These are phyloP conservation scores for Eurotiales sp. DNA, from an alignment of 2,329 filamentous ascomycete species.

Conservation along the genomic window DNA sequence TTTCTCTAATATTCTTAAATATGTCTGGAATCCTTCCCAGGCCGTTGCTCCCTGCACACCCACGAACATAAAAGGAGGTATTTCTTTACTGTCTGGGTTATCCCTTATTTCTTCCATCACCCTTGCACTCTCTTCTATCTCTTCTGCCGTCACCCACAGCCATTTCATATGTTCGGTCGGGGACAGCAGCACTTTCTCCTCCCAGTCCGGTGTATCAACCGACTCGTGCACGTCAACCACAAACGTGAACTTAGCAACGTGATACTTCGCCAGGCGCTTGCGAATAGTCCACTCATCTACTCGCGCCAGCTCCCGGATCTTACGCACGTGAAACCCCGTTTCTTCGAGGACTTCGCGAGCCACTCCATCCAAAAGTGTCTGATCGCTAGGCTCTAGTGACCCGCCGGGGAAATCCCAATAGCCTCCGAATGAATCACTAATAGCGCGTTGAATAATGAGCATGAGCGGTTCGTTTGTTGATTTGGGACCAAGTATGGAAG, in stretches of 20 bases:
- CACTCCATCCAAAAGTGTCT: constrained; percentile 47
- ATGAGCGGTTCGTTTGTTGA: constrained; percentile 26
- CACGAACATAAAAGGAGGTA: constrained; percentile 21
- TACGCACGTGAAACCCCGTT: constrained; percentile 45
- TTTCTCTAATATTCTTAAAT: neutral
- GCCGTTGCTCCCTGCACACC: constrained; percentile 22
- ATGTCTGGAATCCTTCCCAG: constrained; percentile 8
- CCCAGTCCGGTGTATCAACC: constrained; percentile 12
- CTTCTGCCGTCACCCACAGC: constrained; percentile 37
- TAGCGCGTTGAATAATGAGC: constrained; percentile 44
- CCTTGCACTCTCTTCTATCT: constrained; percentile 22
- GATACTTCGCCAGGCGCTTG: constrained; percentile 12
- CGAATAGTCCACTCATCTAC: constrained; percentile 25
- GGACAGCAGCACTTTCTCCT: constrained; percentile 27
- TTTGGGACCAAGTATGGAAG: no score
- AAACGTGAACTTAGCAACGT: constrained; percentile 33
- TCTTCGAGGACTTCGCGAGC: constrained; percentile 53
- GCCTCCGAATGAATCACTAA: constrained; percentile 35
- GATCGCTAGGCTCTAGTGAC: constrained; percentile 43
- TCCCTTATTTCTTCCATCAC: constrained; percentile 4
- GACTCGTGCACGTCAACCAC: constrained; percentile 33
- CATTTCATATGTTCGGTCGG: constrained; percentile 34
- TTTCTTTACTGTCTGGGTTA: neutral
- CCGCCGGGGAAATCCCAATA: constrained; percentile 54
- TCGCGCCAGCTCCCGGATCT: constrained; percentile 40